Conservation (phyloP, 2,329 filamentous ascomycete genomes). For the Neocatenulostroma microsporum region DNA sequence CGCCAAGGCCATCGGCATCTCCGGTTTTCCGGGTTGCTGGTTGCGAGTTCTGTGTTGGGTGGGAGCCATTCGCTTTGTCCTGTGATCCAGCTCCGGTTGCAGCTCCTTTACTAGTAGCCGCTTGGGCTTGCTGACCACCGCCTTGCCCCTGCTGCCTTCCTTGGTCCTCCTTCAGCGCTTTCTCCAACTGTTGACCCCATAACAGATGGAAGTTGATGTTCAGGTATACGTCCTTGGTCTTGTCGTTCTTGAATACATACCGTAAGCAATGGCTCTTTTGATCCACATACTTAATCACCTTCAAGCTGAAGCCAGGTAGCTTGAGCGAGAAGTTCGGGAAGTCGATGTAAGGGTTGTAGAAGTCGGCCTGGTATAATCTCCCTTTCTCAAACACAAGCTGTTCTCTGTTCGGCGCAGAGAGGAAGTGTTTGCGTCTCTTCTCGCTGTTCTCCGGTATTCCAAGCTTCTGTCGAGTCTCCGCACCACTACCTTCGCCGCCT, state of each 20-base stretch:
- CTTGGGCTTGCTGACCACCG: no score
- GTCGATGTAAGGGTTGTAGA: constrained; percentile 44
- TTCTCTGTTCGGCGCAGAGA: constrained; percentile 29
- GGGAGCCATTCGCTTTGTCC: no score
- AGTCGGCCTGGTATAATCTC: constrained; percentile 38
- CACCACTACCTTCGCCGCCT: constrained; percentile 35
- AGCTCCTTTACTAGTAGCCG: no score
- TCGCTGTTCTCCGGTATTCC: constrained; percentile 33
- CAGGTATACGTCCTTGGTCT: constrained; percentile 35
- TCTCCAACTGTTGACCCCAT: constrained; percentile 36
- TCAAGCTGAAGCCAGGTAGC: constrained; percentile 39
- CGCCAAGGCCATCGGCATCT: no score
- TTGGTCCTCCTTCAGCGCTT: constrained; percentile 25
- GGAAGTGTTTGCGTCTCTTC: constrained; percentile 40
- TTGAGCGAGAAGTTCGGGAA: constrained; percentile 40
- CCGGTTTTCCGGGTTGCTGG: no score
- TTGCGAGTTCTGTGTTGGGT: no score
- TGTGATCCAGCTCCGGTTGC: no score
- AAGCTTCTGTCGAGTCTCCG: constrained; percentile 20
- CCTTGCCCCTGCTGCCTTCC: constrained; percentile 1
- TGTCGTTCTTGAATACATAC: constrained; percentile 39
- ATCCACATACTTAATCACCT: constrained; percentile 40
- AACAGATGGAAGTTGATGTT: constrained; percentile 40
- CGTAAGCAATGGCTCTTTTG: constrained; percentile 41
- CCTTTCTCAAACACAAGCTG: constrained; percentile 38